Percentiles rank a stretch among this genome's conserved stretches.
These are phyloP conservation scores for Paecilomyces dactylethromorphus DNA, from an alignment of 2,329 filamentous ascomycete species.

Conservation along the genomic window DNA sequence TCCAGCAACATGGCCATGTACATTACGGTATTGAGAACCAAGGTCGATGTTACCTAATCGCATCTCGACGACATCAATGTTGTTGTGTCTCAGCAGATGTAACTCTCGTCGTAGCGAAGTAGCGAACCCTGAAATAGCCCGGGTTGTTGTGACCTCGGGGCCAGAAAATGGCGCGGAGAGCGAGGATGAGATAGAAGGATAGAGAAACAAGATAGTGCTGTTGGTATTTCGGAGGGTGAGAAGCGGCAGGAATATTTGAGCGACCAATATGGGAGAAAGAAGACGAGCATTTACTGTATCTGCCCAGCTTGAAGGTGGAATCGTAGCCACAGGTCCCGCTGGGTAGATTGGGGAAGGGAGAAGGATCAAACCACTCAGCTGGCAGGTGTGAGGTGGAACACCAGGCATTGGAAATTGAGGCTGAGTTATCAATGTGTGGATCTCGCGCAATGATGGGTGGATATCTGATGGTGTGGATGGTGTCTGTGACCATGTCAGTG, in stretches of 20 bases:
- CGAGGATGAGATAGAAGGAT: constrained; percentile 41
- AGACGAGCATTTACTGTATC: constrained; percentile 90
- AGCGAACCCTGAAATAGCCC: constrained; percentile 80
- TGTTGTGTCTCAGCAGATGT: constrained; percentile 54
- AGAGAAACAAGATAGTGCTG: constrained; percentile 38
- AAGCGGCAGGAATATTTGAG: constrained; percentile 82
- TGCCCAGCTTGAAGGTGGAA: constrained; percentile 75
- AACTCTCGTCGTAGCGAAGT: constrained; percentile 75
- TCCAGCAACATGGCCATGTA: constrained; percentile 36
- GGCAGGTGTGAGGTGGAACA: constrained; percentile 67
- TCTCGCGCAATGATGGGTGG: constrained; percentile 61
- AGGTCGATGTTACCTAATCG: constrained; percentile 90
- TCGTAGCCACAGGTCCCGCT: constrained; percentile 75
- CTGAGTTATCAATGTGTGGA: constrained; percentile 66
- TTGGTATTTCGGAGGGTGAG: constrained; percentile 55
- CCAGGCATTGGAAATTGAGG: constrained; percentile 71
- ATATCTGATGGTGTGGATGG: constrained; percentile 52
- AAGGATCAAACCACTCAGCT: constrained; percentile 72
- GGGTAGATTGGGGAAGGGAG: constrained; percentile 75
- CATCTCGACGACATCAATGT: constrained; percentile 72
- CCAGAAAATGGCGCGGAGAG: constrained; percentile 46
- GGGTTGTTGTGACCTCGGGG: constrained; percentile 78
- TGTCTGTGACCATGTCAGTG: constrained; percentile 36
- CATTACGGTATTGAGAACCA: constrained; percentile 49
- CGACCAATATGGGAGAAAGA: constrained; percentile 78